Percentiles rank a stretch among this genome's conserved stretches.
phyloP scores from a whole-genome alignment of 257 asterid genomes.

The Linderniella brevidens region DNA sequence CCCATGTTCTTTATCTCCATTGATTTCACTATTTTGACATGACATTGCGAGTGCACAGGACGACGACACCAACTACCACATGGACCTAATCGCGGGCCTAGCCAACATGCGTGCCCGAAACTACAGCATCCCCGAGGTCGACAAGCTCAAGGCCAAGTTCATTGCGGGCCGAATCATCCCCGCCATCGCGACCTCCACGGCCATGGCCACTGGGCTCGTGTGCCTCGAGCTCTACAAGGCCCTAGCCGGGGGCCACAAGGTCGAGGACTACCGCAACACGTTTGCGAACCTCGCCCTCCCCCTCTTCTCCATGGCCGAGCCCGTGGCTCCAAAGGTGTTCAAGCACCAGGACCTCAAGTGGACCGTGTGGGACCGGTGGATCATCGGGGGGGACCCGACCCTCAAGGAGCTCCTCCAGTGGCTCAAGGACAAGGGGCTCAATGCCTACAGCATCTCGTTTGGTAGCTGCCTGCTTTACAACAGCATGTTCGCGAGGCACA shows the following conservation, averaged over 20 bases:
- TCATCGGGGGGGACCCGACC: background rate
- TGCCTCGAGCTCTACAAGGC: constrained; percentile 18
- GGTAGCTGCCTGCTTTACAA: constrained; percentile 5
- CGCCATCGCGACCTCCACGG: constrained; percentile 4
- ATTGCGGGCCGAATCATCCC: constrained; percentile 5
- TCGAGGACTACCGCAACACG: constrained; percentile 39
- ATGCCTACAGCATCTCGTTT: background rate
- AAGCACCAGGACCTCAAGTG: constrained; percentile 2
- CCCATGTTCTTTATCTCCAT: no score
- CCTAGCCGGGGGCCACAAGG: constrained; percentile 19
- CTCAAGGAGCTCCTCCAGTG: constrained; percentile 2
- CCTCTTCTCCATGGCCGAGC: constrained; percentile 26
- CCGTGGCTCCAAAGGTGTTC: constrained; percentile 29
- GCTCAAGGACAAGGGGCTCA: constrained; percentile 3
- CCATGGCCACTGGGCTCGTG: constrained; percentile 4
- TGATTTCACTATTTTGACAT: background rate
- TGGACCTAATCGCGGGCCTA: constrained; percentile 5
- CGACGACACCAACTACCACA: constrained; percentile 5
- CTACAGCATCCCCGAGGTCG: constrained; percentile 7
- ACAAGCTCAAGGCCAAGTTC: constrained; percentile 6
- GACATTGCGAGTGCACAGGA: background rate
- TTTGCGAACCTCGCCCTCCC: constrained; percentile 42
- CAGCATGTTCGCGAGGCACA: constrained; percentile 5
- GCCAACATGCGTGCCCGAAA: constrained; percentile 5
- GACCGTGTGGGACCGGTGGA: constrained; percentile 5